Evolutionary conservation across 1,284 basidiomycete species (phyloP), one percentile per base, ranked within the genome.

Genomic region (Thelephora terrestris): DNA sequence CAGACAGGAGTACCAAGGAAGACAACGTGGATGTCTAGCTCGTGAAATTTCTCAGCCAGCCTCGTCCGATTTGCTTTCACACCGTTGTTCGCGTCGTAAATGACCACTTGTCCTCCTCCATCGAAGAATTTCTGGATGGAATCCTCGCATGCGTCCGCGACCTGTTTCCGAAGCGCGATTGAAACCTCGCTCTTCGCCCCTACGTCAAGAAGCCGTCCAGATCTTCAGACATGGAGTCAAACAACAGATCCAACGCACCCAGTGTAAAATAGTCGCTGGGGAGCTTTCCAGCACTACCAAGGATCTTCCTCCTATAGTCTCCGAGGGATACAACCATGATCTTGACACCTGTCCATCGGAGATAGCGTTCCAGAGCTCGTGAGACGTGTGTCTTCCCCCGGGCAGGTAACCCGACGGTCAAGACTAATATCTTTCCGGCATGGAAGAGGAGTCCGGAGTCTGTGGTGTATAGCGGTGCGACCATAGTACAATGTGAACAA

Each of bases 11-110:
- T 59, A 91, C 93, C 92, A 18, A 98, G 76, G 66, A 96, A 80
- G 61, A 98, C 81, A 54, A 98, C 90, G 73, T 98, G 94, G 45
- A 95, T 81, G 14, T 87, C 86, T 44, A 68, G 74, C 57, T 80
- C 76, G 64, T 86, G 82, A 60, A 96, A 98, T 67, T 82, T 91
- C 65, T 93, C 82, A 2, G 85, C 81, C 34, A 96, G 68, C 16
- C 70, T 71, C 53, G 84, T 78, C 46, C 96, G 73, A 34, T 76
- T 75, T 39, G 72, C 74, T 43, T 74, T 72, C 9, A 81, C 83
- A 1, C 92, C 91, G 60, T 99, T 98, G 64, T 99, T 99, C n/a
- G 96, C 96, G 63, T 99, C 96, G 69, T 98, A 99, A 52, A 99
- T 94, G 29, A 95, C 91, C 16, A 99, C 94, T 64, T 99, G 95